These are phyloP conservation scores for Tanacetum coccineum DNA, from an alignment of 129 eudicot species.

Conservation along the genomic window DNA sequence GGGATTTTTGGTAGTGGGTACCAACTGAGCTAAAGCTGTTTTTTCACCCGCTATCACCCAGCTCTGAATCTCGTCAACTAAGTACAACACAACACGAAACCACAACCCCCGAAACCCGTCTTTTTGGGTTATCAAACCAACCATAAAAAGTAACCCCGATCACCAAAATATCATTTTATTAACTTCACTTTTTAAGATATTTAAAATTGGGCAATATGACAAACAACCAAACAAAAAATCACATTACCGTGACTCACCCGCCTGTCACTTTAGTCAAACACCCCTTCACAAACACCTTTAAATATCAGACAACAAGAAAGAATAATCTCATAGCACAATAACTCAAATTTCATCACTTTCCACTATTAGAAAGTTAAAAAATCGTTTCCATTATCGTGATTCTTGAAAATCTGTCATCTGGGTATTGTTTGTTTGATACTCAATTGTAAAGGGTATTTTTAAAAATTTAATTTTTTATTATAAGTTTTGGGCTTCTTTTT, in stretches of 20 bases:
- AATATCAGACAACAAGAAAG: neutral
- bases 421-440: slow-evolving; percentile 16
- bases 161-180: too few relatives aligned
- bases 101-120: too few relatives aligned
- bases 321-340: neutral
- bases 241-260: slow-evolving; percentile 26
- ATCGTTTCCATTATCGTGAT: too few relatives aligned
- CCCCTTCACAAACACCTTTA: slow-evolving; percentile 17
- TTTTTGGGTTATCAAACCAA: too few relatives aligned
- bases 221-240: neutral
- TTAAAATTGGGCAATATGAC: neutral
- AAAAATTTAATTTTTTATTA: neutral
- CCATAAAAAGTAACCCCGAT: too few relatives aligned
- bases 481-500: neutral
- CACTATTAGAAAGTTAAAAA: slow-evolving; percentile 5
- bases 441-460: neutral
- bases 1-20: too few relatives aligned
- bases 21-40: too few relatives aligned
- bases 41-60: too few relatives aligned
- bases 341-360: slow-evolving; percentile 1
- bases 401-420: slow-evolving; percentile 7
- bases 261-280: slow-evolving; percentile 19
- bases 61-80: too few relatives aligned
- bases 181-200: too few relatives aligned
- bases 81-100: too few relatives aligned